Base-by-base conservation (phyloP, 805 yeast genomes). In the Metschnikowia matae region DNA sequence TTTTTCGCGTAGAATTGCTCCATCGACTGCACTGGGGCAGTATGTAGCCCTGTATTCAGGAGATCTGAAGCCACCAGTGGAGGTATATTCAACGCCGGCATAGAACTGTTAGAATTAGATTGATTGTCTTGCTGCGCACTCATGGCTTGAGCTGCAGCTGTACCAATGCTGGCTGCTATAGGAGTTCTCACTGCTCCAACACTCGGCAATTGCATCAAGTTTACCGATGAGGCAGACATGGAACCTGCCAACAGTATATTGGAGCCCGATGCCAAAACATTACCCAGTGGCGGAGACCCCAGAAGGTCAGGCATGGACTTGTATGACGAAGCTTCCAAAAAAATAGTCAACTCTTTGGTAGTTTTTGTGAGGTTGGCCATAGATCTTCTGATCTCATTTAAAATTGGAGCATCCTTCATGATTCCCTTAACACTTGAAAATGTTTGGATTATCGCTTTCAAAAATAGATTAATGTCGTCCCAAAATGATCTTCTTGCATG, bases 311-410 rank as follows among this genome's bases (percentile, higher is more conserved):
- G 48, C 40, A 55, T 54, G 13, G 60, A 41, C 48, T 53, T 54
- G 46, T 54, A 60, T 3, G 61, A 59, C 1, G 64, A 58, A 3
- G 69, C 68, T 63, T 91, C 97, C 40, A 91, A 69, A 58, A 88
- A 75, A n/a, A 89, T 83, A 0, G 97, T 90, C 14, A 92, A 86
- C 62, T 92, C 98, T 61, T 92, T 92, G 3, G 97, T 89, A 3
- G 91, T 87, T 56, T 89, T 83, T 0, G 97, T 91, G 51, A 92
- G 72, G 35, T 83, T 80, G 0, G 96, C 88, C 68, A 92, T 78
- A 5, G 87, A 81, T 6, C 91, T 84, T 51, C 96, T 73, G 5
- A 85, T 85, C 49, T 88, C 96, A 58, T 86, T 84, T 46, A 92
- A 74, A 14, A 84, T 78, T 0, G 96, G 91, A 50, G 89, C 74